phyloP scores from a whole-genome alignment of 768 basidiomycete species.

The Naganishia randhawae region DNA sequence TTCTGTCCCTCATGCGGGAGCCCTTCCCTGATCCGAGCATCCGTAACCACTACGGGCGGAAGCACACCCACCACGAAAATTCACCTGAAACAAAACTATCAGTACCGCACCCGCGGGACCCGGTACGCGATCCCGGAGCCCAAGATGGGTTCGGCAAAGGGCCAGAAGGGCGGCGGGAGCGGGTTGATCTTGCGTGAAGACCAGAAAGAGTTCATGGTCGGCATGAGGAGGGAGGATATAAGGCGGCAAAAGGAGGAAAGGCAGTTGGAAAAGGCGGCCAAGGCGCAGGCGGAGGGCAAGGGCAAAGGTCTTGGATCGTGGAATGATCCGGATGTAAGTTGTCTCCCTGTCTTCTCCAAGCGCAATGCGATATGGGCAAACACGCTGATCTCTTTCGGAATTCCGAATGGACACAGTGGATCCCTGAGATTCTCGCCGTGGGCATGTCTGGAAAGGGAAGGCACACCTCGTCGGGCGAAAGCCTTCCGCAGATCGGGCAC shows the following conservation, averaged over 20 bases:
- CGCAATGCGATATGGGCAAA: neutral
- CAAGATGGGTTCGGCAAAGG: constrained; percentile 79
- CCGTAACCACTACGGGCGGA: constrained; percentile 67
- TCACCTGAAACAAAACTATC: constrained; percentile 93
- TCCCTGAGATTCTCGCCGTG: constrained; percentile 48
- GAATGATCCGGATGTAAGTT: constrained; percentile 78
- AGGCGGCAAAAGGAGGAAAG: constrained; percentile 74
- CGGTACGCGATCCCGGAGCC: constrained; percentile 88
- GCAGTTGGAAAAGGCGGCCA: constrained; percentile 63
- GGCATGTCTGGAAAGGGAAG: constrained; percentile 62
- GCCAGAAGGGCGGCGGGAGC: constrained; percentile 64
- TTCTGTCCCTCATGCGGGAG: constrained; percentile 98
- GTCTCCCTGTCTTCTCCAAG: neutral
- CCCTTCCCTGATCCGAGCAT: constrained; percentile 80
- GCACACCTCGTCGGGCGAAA: constrained; percentile 60
- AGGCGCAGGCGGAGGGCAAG: constrained; percentile 54
- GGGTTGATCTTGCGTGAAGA: constrained; percentile 89
- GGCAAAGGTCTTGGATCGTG: constrained; percentile 60
- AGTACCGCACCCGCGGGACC: constrained; percentile 84
- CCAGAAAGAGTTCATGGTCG: constrained; percentile 78
- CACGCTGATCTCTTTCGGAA: too few relatives aligned
- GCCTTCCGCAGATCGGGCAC: constrained; percentile 76
- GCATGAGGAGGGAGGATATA: constrained; percentile 70
- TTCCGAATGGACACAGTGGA: constrained; percentile 40
- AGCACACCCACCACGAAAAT: constrained; percentile 54